Percentiles rank a stretch among this genome's conserved stretches.
These are phyloP conservation scores for Odonthalia washingtoniensis DNA, from an alignment of 31 red algal species.

Conservation along the genomic window DNA sequence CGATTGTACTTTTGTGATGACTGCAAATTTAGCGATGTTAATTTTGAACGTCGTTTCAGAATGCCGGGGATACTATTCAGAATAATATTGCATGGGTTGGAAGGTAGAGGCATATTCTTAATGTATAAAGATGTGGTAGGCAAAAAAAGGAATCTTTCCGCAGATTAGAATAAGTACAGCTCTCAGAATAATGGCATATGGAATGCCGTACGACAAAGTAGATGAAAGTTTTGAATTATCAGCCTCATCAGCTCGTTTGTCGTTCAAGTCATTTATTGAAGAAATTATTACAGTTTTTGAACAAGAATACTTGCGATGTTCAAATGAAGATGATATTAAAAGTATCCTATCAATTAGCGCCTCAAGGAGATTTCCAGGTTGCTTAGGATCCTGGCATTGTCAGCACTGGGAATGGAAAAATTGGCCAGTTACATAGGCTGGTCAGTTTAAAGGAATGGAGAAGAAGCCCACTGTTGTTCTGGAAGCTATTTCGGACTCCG, in stretches of 20 bases:
- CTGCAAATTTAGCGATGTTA: not conserved
- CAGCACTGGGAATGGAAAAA: constrained; percentile 21
- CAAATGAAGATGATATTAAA: constrained; percentile 6
- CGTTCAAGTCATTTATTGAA: constrained; percentile 30
- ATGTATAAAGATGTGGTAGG: not conserved
- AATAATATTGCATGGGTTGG: not conserved
- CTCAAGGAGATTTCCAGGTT: constrained; percentile 24
- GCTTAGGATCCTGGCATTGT: not conserved
- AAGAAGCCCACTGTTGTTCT: not conserved
- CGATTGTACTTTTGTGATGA: constrained; percentile 5
- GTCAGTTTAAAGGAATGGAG: constrained; percentile 22
- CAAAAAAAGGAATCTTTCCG: constrained; percentile 30
- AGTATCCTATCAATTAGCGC: not conserved
- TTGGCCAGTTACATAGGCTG: constrained; percentile 2
- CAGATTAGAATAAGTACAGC: constrained; percentile 25
- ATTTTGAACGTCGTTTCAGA: constrained; percentile 47
- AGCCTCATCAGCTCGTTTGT: not conserved
- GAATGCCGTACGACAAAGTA: not conserved
- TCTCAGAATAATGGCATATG: constrained; percentile 31
- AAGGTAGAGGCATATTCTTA: constrained; percentile 16
- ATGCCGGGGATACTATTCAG: constrained; percentile 43
- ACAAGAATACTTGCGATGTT: constrained; percentile 26
- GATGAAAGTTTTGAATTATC: constrained; percentile 45
- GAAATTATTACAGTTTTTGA: constrained; percentile 21
- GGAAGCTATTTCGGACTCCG: not conserved